These are phyloP conservation scores for Leishmania major DNA, from an alignment of 208 protist species.

Conservation along the genomic window DNA sequence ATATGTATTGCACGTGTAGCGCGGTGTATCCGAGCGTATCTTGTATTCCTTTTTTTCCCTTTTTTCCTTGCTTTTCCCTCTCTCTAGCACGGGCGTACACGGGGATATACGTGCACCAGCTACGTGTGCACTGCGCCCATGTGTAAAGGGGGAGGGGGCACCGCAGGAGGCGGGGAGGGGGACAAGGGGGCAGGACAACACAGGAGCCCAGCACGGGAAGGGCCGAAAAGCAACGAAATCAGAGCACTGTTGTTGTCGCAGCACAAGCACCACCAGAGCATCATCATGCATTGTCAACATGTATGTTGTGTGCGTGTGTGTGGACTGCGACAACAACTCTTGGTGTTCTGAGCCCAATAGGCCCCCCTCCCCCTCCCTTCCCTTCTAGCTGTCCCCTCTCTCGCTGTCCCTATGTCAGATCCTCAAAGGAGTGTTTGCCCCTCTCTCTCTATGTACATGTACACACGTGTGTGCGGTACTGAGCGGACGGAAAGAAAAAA, in stretches of 20 bases:
- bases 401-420: neutral
- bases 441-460: neutral
- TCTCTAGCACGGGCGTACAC: neutral
- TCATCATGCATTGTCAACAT: neutral
- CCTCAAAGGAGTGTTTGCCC: neutral
- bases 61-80: neutral
- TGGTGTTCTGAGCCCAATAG: neutral
- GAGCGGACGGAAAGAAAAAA: neutral
- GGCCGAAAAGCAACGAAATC: neutral
- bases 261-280: neutral
- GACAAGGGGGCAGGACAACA: neutral
- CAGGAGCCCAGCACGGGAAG: neutral
- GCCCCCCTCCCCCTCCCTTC: neutral
- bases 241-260: neutral
- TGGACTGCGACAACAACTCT: neutral
- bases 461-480: neutral
- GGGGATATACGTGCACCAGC: neutral
- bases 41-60: neutral
- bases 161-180: too few relatives aligned
- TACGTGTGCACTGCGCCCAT: neutral
- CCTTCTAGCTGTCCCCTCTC: neutral
- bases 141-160: neutral
- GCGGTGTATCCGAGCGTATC: neutral
- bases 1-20: neutral
- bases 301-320: too few relatives aligned